phyloP scores from a whole-genome alignment of 2,329 filamentous ascomycete species.

The Epichloe scottii region DNA sequence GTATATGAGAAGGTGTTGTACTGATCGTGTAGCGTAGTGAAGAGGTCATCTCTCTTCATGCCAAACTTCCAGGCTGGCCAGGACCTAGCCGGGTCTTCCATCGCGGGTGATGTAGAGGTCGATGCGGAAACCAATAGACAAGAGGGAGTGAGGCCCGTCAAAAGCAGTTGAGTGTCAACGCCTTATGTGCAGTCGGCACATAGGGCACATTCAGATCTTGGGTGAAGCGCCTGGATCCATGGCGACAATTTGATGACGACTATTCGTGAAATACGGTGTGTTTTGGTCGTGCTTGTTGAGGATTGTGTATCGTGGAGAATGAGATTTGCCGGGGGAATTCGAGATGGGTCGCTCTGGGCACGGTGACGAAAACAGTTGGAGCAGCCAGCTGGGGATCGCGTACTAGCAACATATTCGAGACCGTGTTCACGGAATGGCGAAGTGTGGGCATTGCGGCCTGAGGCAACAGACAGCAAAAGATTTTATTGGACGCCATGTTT shows the following conservation, averaged over 20 bases:
- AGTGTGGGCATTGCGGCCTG: constrained; percentile 8
- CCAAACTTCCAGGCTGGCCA: constrained; percentile 54
- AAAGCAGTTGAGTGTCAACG: not conserved
- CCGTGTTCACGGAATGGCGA: not conserved
- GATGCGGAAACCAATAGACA: not conserved
- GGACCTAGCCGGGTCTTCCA: constrained; percentile 41
- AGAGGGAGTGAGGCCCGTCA: not conserved
- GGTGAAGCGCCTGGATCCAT: constrained; percentile 9
- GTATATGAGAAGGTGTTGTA: constrained; percentile 46
- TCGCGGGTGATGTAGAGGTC: constrained; percentile 16
- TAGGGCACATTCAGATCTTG: constrained; percentile 6
- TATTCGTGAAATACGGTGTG: constrained; percentile 1
- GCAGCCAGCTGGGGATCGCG: constrained; percentile 6
- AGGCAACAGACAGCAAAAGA: constrained; percentile 1
- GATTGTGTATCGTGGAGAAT: constrained; percentile 9
- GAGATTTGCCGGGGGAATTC: not conserved
- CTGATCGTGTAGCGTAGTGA: constrained; percentile 43
- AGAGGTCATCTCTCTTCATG: constrained; percentile 46
- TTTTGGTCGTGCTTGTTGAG: constrained; percentile 4
- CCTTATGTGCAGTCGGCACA: constrained; percentile 5
- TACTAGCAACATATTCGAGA: constrained; percentile 8
- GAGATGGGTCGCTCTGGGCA: constrained; percentile 4
- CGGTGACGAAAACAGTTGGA: constrained; percentile 8
- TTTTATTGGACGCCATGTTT: constrained; percentile 9
- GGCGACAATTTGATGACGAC: constrained; percentile 7